phyloP scores from a whole-genome alignment of 1,284 basidiomycete genomes.

The Ceratobasidium sp. region DNA sequence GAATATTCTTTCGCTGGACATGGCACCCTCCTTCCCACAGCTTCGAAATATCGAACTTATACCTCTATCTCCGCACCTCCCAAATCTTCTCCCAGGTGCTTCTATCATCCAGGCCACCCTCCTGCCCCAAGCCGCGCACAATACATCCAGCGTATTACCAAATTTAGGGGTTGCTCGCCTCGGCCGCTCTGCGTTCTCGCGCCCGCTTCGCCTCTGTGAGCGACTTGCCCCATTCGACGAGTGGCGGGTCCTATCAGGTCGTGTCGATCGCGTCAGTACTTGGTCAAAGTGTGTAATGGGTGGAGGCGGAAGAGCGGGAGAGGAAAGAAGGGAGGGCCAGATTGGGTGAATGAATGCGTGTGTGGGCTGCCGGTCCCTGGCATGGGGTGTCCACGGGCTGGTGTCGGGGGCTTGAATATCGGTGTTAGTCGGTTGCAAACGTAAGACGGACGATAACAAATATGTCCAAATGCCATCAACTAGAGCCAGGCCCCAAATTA shows the following conservation, averaged over 20 bases:
- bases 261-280: not conserved
- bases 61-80: not conserved
- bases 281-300: slow-evolving; percentile 3
- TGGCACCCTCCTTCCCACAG: not conserved
- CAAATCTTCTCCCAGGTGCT: slow-evolving; percentile 6
- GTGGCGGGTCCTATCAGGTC: slow-evolving; percentile 28
- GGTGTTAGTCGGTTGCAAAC: slow-evolving; percentile 27
- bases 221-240: slow-evolving; percentile 40
- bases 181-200: slow-evolving; percentile 31
- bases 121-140: not conserved
- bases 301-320: slow-evolving; percentile 19
- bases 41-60: not conserved
- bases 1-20: not conserved
- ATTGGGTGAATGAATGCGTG: slow-evolving; percentile 26
- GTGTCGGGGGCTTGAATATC: slow-evolving; percentile 23
- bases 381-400: slow-evolving; percentile 26
- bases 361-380: slow-evolving; percentile 14
- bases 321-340: not conserved
- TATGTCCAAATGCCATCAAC: slow-evolving; percentile 15
- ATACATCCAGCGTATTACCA: not conserved
- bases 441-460: slow-evolving; percentile 7
- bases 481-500: slow-evolving; percentile 36
- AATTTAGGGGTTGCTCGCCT: slow-evolving; percentile 23
- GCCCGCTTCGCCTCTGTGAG: slow-evolving; percentile 35
- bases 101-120: slow-evolving; percentile 4